Conservation (phyloP, 1,139 yeast species). For the Pichia sp. region DNA sequence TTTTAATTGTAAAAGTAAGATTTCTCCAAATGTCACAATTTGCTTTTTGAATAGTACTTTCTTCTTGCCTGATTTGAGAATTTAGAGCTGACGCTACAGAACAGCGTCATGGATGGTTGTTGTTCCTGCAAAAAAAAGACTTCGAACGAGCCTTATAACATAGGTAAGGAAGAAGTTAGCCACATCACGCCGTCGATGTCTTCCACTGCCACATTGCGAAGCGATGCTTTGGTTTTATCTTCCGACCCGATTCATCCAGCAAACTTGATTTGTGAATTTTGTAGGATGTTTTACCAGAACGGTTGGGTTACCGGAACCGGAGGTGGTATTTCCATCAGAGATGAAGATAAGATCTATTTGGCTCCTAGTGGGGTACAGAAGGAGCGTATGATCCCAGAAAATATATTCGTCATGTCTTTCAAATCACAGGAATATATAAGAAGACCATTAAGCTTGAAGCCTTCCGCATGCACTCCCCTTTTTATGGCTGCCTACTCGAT, state of each 20-base stretch:
- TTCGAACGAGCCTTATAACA: background rate
- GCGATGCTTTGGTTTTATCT: slow-evolving; percentile 36
- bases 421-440: slow-evolving; percentile 53
- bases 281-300: slow-evolving; percentile 69
- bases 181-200: background rate
- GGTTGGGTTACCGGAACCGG: slow-evolving; percentile 97
- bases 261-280: slow-evolving; percentile 75
- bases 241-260: slow-evolving; percentile 74
- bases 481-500: slow-evolving; percentile 71
- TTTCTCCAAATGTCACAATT: too few relatives aligned
- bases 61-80: too few relatives aligned
- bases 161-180: background rate
- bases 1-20: too few relatives aligned
- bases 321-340: slow-evolving; percentile 84
- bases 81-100: too few relatives aligned
- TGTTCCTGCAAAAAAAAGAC: background rate
- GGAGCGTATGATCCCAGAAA: slow-evolving; percentile 77
- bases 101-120: background rate
- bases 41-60: too few relatives aligned
- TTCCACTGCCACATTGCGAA: background rate
- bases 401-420: slow-evolving; percentile 72
- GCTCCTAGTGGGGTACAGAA: slow-evolving; percentile 97
- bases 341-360: slow-evolving; percentile 56
- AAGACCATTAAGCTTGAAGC: slow-evolving; percentile 65
- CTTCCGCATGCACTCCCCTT: slow-evolving; percentile 90